A percentile compares a stretch with the other conserved stretches of the same genome.
Conservation (phyloP, 2,329 filamentous ascomycete genomes). For the Alternaria sp. region DNA sequence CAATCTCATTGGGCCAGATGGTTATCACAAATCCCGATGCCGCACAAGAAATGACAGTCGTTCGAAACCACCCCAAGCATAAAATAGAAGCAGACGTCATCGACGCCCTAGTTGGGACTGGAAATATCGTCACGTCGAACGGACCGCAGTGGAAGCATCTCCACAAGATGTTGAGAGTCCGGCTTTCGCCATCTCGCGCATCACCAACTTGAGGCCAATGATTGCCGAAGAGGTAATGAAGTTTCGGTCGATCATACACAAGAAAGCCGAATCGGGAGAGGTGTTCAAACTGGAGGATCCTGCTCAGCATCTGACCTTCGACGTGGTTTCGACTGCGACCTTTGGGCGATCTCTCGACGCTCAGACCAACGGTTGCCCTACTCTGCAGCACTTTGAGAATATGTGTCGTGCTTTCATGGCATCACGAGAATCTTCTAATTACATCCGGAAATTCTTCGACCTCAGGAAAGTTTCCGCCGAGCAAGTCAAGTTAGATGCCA, state of each 20-base stretch:
- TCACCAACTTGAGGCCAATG: conserved; percentile 42
- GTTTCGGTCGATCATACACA: conserved; percentile 38
- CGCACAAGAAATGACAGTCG: conserved; percentile 50
- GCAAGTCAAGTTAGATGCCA: conserved; percentile 40
- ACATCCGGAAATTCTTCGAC: conserved; percentile 26
- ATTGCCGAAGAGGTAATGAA: conserved; percentile 37
- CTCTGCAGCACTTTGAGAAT: conserved; percentile 31
- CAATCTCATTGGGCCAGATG: conserved; percentile 42
- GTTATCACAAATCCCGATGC: conserved; percentile 53
- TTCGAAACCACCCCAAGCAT: conserved; percentile 48
- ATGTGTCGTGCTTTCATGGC: conserved; percentile 25
- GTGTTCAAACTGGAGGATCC: conserved; percentile 39
- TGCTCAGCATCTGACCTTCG: conserved; percentile 36
- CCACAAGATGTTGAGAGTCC: conserved; percentile 49
- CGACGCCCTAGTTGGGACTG: conserved; percentile 38
- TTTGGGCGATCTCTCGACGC: conserved; percentile 39
- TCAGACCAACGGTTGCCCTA: conserved; percentile 34
- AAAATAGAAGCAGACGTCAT: conserved; percentile 25
- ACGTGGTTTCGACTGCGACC: conserved; percentile 37
- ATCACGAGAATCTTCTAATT: conserved; percentile 33
- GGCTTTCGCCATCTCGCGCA: conserved; percentile 44
- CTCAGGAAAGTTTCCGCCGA: conserved; percentile 20
- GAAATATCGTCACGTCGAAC: conserved; percentile 44
- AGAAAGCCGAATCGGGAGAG: conserved; percentile 32
- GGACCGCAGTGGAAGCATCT: conserved; percentile 49